Evolutionary conservation across 192 early-diverging fungal species (phyloP).

Genomic region (Rhizoclosmatium sp.): DNA sequence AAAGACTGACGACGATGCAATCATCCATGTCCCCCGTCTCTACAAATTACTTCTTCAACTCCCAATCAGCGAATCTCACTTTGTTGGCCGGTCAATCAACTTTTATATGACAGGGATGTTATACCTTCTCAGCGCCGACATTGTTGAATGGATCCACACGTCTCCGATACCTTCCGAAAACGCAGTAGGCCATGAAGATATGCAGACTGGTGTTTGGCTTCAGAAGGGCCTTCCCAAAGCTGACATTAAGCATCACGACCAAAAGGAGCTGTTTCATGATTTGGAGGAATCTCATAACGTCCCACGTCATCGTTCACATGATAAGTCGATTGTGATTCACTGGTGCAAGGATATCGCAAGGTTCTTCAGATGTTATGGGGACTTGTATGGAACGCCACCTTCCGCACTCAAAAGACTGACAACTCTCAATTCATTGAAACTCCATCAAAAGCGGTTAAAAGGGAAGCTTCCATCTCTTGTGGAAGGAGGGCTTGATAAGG

Average conservation of each 20-base stretch:
- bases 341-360: no score
- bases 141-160: slow-evolving; percentile 5
- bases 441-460: no score
- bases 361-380: no score
- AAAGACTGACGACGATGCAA: slow-evolving; percentile 13
- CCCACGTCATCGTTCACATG: no score
- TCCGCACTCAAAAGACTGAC: no score
- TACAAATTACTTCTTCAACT: not conserved
- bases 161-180: not conserved
- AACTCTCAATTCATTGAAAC: no score
- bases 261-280: no score
- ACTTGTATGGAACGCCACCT: no score
- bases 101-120: not conserved
- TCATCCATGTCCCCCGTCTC: slow-evolving; percentile 14
- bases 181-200: slow-evolving; percentile 1
- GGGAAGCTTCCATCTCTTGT: no score
- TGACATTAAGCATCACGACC: not conserved
- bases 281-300: no score
- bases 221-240: not conserved
- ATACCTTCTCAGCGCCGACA: not conserved
- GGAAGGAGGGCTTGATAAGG: no score
- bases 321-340: no score
- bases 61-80: not conserved
- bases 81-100: not conserved
- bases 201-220: not conserved